Evolutionary conservation across 176 grass and related monocot genomes (phyloP), one percentile per base, ranked within the genome.

Genomic region (Ampelocalamus luodianensis): DNA sequence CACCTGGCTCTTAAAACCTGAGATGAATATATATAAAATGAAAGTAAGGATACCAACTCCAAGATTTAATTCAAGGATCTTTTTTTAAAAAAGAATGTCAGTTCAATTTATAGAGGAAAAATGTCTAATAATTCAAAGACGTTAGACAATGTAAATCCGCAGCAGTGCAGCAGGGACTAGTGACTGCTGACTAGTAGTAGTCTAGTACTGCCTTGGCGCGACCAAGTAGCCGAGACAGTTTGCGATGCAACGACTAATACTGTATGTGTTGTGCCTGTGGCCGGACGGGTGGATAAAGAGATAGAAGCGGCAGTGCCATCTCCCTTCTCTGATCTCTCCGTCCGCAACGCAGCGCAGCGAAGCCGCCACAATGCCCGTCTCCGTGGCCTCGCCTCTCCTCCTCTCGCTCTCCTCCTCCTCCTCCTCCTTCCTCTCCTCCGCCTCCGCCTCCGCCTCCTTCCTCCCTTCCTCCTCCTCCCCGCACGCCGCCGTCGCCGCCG

Each of bases 291-390:
- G 86, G 83, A 89, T 79, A 75, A 81, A 66, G 70, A 13, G 78
- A 85, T 83, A 85, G 82, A 82, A 67, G 59, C 20, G 60, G 53
- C 83, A 58, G 74, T 58, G n/a, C 45, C 66, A 67, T 91, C 79
- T 86, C 62, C 61, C 75, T 10, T 83, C 67, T 51, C 54, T 69
- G n/a, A n/a, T n/a, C n/a, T 9, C 76, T 20, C 64, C 54, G 58
- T 16, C 45, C 77, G 78, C 32, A 34, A 43, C 77, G 85, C 79
- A 29, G 63, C 79, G 24, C 54, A 29, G 16, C 56, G 48, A 53
- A 82, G 83, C 70, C 63, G 89, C 80, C 74, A 73, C 79, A 87
- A 89, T 89, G 83, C 83, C 87, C 60, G 82, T 43, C 82, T 63
- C 78, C 78, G 71, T 88, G 45, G 85, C 85, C 78, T 86, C 79